Base-by-base conservation (phyloP, 371 early-diverging fungal species). In the Lichtheimia hyalospora region DNA sequence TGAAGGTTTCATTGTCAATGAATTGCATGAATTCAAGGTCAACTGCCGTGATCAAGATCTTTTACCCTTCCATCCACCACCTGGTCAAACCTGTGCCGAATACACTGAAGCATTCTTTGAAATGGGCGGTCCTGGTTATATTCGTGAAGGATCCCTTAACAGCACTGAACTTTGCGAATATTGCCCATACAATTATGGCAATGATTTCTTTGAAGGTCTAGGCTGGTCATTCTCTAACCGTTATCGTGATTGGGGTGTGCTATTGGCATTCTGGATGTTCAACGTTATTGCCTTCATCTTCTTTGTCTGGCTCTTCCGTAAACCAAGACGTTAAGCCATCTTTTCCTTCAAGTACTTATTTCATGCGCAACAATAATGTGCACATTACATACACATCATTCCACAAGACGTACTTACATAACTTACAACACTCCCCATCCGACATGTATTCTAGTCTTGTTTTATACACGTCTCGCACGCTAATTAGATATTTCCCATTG, bases 1-100 rank as follows among this genome's bases (percentile, higher is more conserved):
- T 48, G 93, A 92, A 67, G 92, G 88, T 54, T 72, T 91, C 8
- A 77, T 92, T 6, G 81, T 84, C 56, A 91, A 85, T 59, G 91
- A 87, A 24, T 71, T 94, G 63, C 75, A 85, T 20, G 69, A 71
- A 18, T 73, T 84, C 3, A 53, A 57, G 12, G 77, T 91, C 5
- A 24, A 43, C 1, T 94, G 94, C 67, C 56, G 63, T 14, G 64
- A 54, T 0, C 52, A 56, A 1, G 89, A 89, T 52, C 75, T 77
- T 27, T 62, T 79, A 6, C 6, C 57, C 6, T 82, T 90, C 54
- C 67, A 67, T 43, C 77, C 81, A 2, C 90, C 90, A 23, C 20
- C 79, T 28, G 86, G 84, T 24, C 76, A 78, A 64, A 84, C 87
- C 2, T 92, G 91, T 67, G 73, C 63, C 44, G 61, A 78, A 18